Base-by-base conservation (phyloP, 495 filamentous ascomycete species). In the Usnea hakonensis region DNA sequence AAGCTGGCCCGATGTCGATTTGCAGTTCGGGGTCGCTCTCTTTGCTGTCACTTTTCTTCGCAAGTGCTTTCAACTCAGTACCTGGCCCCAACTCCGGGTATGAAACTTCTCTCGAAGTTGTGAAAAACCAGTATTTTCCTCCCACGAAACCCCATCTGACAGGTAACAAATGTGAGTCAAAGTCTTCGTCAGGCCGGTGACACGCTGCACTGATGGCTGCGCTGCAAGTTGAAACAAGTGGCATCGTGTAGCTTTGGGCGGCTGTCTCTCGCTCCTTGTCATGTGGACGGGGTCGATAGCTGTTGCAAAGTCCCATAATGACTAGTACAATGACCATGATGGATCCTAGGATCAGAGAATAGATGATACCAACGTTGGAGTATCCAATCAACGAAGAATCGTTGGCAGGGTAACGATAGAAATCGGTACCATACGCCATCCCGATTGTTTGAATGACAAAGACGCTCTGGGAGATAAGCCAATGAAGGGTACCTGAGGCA, bases 131-230 rank as follows among this genome's bases (percentile, higher is more conserved):
- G 35, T 36, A 36, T 5, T 36, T 11, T 11, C 35, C 41, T 28
- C 30, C 26, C 33, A 71, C 68, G 0, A 70, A 69, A 30, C 76
- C 76, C 75, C 74, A 77, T 63, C 70, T 62, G 23, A 78, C 56
- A 17, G 70, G 67, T 10, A 67, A 44, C 19, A 63, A 40, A 3
- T 65, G 63, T 30, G 50, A 53, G 33, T 62, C 44, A 30, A 19
- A 14, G 52, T 65, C 64, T 5, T 67, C 28, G 43, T 53, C 33
- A 58, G 65, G 64, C 35, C 68, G 64, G 70, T 80, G 77, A 63
- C 77, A 82, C 0, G 79, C 79, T 0, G 80, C 80, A 60, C 76
- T 78, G 35, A 84, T 77, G 2, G 73, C 79, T 11, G 72, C 69
- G 58, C 76, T 79, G 57, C 73, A 78, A 52, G 69, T 72, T 5